These are phyloP conservation scores for Botrytis cinerea DNA, from an alignment of 2,329 filamentous ascomycete species.

Conservation along the genomic window DNA sequence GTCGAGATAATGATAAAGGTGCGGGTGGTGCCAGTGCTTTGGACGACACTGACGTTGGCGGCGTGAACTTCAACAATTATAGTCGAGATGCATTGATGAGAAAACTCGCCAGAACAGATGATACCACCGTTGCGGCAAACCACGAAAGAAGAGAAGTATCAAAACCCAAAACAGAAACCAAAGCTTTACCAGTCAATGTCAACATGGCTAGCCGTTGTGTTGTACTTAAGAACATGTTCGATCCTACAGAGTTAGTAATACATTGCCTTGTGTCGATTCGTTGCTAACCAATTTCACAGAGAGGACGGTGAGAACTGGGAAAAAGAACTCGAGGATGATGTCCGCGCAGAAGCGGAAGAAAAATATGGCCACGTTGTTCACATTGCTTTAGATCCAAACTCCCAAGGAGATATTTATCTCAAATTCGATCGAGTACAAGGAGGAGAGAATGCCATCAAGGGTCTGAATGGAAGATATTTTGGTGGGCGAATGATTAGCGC, in stretches of 20 bases:
- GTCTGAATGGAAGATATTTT: slow-evolving; percentile 95
- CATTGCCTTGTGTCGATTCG: neutral
- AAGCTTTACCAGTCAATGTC: slow-evolving; percentile 79
- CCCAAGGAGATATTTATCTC: slow-evolving; percentile 93
- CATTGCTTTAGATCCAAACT: slow-evolving; percentile 91
- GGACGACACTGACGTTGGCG: slow-evolving; percentile 95
- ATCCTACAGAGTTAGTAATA: slow-evolving; percentile 77
- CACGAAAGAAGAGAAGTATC: slow-evolving; percentile 68
- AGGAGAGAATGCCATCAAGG: slow-evolving; percentile 96
- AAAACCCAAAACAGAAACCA: slow-evolving; percentile 77
- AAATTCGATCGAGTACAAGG: slow-evolving; percentile 97
- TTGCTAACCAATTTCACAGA: slow-evolving; percentile 53
- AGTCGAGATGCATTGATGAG: slow-evolving; percentile 98
- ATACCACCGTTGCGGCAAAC: slow-evolving; percentile 61
- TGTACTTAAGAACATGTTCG: slow-evolving; percentile 93
- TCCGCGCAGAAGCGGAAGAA: slow-evolving; percentile 86
- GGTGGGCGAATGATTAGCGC: slow-evolving; percentile 91
- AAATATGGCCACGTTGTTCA: slow-evolving; percentile 98
- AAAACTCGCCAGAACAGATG: slow-evolving; percentile 95
- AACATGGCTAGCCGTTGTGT: slow-evolving; percentile 94
- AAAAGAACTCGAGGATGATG: slow-evolving; percentile 91
- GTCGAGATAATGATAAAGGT: slow-evolving; percentile 84
- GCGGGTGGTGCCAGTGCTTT: slow-evolving; percentile 88
- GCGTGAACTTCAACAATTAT: slow-evolving; percentile 99
- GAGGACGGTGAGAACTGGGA: slow-evolving; percentile 87